phyloP scores from a whole-genome alignment of 345 rosid species.

The Gossypium ekmanianum region DNA sequence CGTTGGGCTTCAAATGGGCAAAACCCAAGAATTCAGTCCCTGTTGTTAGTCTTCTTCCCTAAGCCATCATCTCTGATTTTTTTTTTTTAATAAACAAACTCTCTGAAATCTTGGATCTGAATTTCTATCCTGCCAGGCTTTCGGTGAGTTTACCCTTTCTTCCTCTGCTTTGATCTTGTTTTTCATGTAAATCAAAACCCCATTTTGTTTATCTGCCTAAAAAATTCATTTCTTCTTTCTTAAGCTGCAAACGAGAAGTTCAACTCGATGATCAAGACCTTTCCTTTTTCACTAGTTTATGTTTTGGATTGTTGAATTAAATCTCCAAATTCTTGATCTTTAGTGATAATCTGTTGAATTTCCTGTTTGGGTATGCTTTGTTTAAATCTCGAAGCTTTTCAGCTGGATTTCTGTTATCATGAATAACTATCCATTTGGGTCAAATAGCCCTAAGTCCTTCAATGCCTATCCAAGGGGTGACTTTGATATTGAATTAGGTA shows the following conservation, averaged over 20 bases:
- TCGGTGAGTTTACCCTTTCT: constrained; percentile 23
- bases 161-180: background rate
- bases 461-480: constrained; percentile 72
- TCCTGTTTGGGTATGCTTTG: constrained; percentile 46
- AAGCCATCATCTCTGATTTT: background rate
- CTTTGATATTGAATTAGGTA: constrained; percentile 77
- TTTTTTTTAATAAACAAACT: no score
- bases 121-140: background rate
- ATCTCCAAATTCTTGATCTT: constrained; percentile 28
- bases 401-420: constrained; percentile 42
- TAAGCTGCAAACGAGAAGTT: constrained; percentile 8
- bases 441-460: constrained; percentile 63
- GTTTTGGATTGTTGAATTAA: constrained; percentile 5
- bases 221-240: background rate
- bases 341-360: constrained; percentile 15
- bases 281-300: background rate
- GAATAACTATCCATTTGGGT: constrained; percentile 51
- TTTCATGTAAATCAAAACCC: no score
- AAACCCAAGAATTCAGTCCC: background rate
- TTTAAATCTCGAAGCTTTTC: constrained; percentile 21
- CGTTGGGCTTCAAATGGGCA: background rate
- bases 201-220: no score
- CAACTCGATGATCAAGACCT: background rate
- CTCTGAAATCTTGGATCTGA: constrained; percentile 9
- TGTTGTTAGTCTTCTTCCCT: background rate